Conservation (phyloP, 169 alveolate genomes). For the Hepatocystis sp. region DNA sequence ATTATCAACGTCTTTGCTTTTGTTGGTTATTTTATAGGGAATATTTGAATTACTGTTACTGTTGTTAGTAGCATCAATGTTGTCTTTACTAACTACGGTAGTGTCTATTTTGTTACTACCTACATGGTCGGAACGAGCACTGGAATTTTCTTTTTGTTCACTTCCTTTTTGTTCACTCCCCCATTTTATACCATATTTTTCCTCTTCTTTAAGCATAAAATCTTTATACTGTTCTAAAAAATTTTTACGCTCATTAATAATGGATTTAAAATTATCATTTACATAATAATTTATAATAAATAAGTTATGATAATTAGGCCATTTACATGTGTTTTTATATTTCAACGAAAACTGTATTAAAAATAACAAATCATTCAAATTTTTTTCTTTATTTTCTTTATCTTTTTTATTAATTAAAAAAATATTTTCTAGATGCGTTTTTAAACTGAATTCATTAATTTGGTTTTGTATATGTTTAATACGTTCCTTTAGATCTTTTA, state of each 20-base stretch:
- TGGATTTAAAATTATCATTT: conserved; percentile 57
- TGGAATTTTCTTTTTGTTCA: background rate
- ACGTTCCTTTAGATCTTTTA: conserved; percentile 29
- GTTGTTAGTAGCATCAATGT: background rate
- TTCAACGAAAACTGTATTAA: conserved; percentile 68
- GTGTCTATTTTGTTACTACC: background rate
- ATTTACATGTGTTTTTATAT: conserved; percentile 56
- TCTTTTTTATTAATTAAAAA: conserved; percentile 20
- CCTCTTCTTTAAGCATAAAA: conserved; percentile 8
- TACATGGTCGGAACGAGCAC: too few relatives aligned
- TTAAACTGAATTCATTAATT: conserved; percentile 16
- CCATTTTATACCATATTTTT: background rate
- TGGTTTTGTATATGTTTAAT: conserved; percentile 8
- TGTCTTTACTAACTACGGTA: background rate
- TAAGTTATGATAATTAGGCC: conserved; percentile 61
- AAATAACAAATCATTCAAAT: conserved; percentile 50
- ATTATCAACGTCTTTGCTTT: background rate
- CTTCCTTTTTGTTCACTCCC: background rate
- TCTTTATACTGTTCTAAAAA: conserved; percentile 34
- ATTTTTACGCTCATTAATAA: conserved; percentile 22
- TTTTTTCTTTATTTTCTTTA: conserved; percentile 21
- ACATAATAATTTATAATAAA: conserved; percentile 56
- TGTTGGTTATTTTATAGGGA: background rate
- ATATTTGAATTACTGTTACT: background rate
- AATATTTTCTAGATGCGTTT: conserved; percentile 19